A percentile compares a stretch with the other conserved stretches of the same genome.
These are phyloP conservation scores for Entomortierella lignicola DNA, from an alignment of 192 early-diverging fungal genomes.

Conservation along the genomic window DNA sequence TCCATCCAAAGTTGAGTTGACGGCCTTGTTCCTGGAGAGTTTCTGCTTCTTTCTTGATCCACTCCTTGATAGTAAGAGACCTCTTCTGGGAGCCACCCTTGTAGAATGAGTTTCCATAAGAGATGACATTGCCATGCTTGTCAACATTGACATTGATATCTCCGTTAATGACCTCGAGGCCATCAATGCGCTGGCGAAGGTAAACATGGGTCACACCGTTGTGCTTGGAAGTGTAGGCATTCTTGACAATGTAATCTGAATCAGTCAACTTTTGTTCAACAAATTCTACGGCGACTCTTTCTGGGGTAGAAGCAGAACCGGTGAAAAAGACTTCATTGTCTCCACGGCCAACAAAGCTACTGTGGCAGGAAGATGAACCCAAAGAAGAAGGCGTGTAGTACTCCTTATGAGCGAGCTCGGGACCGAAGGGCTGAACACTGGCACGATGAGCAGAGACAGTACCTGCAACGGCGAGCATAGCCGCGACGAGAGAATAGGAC, in stretches of 20 bases:
- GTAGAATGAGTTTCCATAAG: constrained; percentile 79
- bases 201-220: constrained; percentile 89
- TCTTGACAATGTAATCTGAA: constrained; percentile 69
- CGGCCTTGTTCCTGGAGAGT: constrained; percentile 39
- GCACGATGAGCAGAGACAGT: constrained; percentile 35
- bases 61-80: constrained; percentile 65
- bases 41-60: constrained; percentile 45
- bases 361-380: constrained; percentile 5
- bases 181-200: constrained; percentile 76
- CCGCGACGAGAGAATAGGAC: constrained; percentile 38
- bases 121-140: constrained; percentile 72
- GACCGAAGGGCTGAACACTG: constrained; percentile 50
- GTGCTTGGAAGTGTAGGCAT: constrained; percentile 75
- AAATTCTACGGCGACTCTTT: constrained; percentile 61
- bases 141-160: constrained; percentile 90
- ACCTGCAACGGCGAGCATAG: constrained; percentile 30
- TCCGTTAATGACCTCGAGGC: constrained; percentile 80
- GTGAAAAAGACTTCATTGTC: constrained; percentile 28
- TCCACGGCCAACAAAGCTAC: constrained; percentile 8
- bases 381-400: constrained; percentile 28
- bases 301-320: constrained; percentile 36
- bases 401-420: constrained; percentile 49
- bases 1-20: constrained; percentile 43
- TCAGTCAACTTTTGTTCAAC: constrained; percentile 54
- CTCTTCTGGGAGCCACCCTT: constrained; percentile 26